phyloP scores from a whole-genome alignment of 2,329 filamentous ascomycete species.

The Juglanconis oblonga region DNA sequence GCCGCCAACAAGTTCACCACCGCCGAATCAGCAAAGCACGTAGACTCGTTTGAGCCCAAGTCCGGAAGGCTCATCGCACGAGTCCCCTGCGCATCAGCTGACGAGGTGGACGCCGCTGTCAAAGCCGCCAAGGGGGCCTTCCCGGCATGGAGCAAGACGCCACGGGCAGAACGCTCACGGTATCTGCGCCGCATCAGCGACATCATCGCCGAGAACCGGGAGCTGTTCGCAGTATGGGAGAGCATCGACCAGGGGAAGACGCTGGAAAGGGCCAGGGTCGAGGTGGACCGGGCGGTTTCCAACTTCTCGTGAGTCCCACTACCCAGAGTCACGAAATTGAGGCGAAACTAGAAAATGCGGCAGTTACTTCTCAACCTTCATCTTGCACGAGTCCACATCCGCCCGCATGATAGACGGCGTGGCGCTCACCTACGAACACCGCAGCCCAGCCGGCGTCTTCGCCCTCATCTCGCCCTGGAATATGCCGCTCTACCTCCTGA shows the following conservation, averaged over 20 bases:
- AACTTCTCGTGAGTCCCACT: slow-evolving; percentile 28
- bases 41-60: slow-evolving; percentile 30
- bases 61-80: slow-evolving; percentile 25
- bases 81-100: slow-evolving; percentile 24
- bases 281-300: slow-evolving; percentile 31
- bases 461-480: slow-evolving; percentile 34
- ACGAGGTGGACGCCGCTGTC: slow-evolving; percentile 25
- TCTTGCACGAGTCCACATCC: slow-evolving; percentile 30
- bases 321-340: background rate
- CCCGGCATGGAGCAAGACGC: slow-evolving; percentile 28
- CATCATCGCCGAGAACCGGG: slow-evolving; percentile 27
- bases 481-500: slow-evolving; percentile 33
- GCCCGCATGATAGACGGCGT: slow-evolving; percentile 30
- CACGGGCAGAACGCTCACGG: slow-evolving; percentile 24
- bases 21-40: slow-evolving; percentile 10
- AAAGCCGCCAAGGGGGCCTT: slow-evolving; percentile 25
- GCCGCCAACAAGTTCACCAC: slow-evolving; percentile 18
- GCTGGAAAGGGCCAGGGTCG: slow-evolving; percentile 29
- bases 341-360: background rate
- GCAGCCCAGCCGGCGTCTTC: slow-evolving; percentile 32
- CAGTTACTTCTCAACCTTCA: slow-evolving; percentile 34
- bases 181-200: slow-evolving; percentile 25
- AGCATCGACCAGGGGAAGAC: slow-evolving; percentile 35
- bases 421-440: slow-evolving; percentile 32
- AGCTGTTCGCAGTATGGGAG: slow-evolving; percentile 33